Evolutionary conservation across 2,329 filamentous ascomycete species (phyloP).

Genomic region (Daldinia sp.): DNA sequence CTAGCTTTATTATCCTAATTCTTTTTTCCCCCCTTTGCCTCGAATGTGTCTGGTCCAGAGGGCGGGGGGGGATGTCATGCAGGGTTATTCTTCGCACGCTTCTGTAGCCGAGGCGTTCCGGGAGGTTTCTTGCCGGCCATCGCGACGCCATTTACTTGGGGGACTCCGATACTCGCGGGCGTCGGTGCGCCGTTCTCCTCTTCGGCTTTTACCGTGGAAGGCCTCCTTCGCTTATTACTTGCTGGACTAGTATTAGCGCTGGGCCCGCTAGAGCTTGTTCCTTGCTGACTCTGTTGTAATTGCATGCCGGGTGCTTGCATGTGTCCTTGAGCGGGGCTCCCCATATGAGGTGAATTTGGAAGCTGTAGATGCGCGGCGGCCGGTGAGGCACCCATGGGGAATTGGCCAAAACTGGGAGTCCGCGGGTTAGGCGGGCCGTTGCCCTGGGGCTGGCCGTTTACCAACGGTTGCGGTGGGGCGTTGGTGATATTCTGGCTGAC

Average conservation of each 20-base stretch:
- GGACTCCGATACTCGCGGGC: constrained; percentile 51
- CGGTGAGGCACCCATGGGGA: constrained; percentile 67
- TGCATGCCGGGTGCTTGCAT: constrained; percentile 74
- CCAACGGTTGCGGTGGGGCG: constrained; percentile 46
- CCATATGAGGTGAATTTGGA: constrained; percentile 68
- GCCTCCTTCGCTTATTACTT: constrained; percentile 66
- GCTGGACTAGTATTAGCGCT: constrained; percentile 73
- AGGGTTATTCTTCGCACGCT: constrained; percentile 60
- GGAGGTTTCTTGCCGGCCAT: constrained; percentile 61
- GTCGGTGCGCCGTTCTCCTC: constrained; percentile 63
- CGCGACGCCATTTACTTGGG: constrained; percentile 61
- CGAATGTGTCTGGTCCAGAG: constrained; percentile 4
- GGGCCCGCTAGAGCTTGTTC: constrained; percentile 70
- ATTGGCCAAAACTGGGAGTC: constrained; percentile 65
- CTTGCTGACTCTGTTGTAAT: constrained; percentile 72
- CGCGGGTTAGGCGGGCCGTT: constrained; percentile 57
- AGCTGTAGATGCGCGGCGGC: constrained; percentile 67
- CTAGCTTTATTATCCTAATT: constrained; percentile 15
- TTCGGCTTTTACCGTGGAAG: constrained; percentile 65
- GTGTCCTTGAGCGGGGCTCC: constrained; percentile 67
- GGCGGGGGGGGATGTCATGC: constrained; percentile 16
- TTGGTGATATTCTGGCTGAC: constrained; percentile 58
- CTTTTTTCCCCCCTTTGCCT: background rate
- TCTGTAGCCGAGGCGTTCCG: constrained; percentile 62
- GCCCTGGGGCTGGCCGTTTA: constrained; percentile 56